These are phyloP conservation scores for Botrytis pseudocinerea DNA, from an alignment of 2,329 filamentous ascomycete species.

Conservation along the genomic window DNA sequence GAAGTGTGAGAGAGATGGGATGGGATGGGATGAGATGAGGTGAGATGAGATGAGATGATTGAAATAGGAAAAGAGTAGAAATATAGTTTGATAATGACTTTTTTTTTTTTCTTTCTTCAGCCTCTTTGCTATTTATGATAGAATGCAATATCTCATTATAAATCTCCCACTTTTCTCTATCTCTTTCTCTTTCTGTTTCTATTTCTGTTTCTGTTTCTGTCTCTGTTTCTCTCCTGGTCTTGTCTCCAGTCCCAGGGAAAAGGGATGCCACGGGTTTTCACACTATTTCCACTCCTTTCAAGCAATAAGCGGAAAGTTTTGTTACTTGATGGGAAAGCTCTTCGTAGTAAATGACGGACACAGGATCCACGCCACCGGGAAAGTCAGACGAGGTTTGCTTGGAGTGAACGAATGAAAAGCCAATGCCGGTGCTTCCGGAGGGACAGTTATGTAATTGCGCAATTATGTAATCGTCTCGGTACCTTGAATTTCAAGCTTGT, in stretches of 20 bases:
- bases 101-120: not conserved
- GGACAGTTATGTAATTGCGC: not conserved
- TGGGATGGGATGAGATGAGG: too few species aligned
- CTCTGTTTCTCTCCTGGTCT: not conserved
- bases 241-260: not conserved
- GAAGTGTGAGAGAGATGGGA: not conserved
- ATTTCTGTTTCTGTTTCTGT: not conserved
- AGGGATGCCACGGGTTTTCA: slow-evolving; percentile 10
- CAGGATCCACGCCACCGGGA: slow-evolving; percentile 19
- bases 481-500: not conserved
- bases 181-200: not conserved
- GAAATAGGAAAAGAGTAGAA: not conserved
- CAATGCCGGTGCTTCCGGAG: slow-evolving; percentile 11
- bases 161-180: not conserved
- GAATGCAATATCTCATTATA: not conserved
- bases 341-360: not conserved
- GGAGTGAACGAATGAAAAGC: slow-evolving; percentile 3
- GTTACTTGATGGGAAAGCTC: slow-evolving; percentile 20
- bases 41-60: not conserved
- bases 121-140: not conserved
- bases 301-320: slow-evolving; percentile 6
- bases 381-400: slow-evolving; percentile 11
- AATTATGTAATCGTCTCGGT: not conserved
- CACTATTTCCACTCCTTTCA: not conserved
- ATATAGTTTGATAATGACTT: not conserved